Percentiles rank a stretch among this genome's conserved stretches.
Conservation (phyloP, 148 eudicot species). For the Rhododendron ferrugineum region DNA sequence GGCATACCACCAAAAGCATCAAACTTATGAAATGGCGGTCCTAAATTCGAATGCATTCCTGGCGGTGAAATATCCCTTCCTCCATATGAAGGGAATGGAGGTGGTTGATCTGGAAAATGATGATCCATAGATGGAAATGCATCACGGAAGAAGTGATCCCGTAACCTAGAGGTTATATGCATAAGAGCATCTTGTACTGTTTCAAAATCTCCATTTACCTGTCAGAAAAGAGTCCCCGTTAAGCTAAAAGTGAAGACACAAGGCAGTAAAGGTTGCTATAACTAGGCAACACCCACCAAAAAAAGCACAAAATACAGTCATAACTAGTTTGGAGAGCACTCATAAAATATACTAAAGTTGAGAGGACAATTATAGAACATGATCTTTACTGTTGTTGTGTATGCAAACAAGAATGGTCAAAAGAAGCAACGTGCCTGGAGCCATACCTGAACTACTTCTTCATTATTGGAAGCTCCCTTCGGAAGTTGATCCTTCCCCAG, state of each 20-base stretch:
- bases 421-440: background rate
- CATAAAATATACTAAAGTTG: background rate
- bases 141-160: constrained; percentile 76
- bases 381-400: background rate
- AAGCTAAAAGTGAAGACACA: background rate
- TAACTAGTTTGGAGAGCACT: background rate
- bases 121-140: constrained; percentile 56
- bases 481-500: constrained; percentile 81
- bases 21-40: constrained; percentile 63
- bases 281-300: background rate
- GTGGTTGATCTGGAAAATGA: constrained; percentile 53
- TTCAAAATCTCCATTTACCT: constrained; percentile 81
- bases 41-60: constrained; percentile 47
- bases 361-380: background rate
- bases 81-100: constrained; percentile 48
- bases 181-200: constrained; percentile 82
- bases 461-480: constrained; percentile 62
- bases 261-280: background rate
- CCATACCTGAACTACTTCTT: constrained; percentile 87
- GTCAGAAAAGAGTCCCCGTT: constrained; percentile 9
- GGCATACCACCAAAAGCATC: constrained; percentile 57
- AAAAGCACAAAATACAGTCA: background rate
- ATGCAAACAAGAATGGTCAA: background rate
- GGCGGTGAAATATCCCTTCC: constrained; percentile 73
- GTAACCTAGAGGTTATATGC: constrained; percentile 73